Conservation (phyloP, 345 rosid genomes). For the Geranium brycei region DNA sequence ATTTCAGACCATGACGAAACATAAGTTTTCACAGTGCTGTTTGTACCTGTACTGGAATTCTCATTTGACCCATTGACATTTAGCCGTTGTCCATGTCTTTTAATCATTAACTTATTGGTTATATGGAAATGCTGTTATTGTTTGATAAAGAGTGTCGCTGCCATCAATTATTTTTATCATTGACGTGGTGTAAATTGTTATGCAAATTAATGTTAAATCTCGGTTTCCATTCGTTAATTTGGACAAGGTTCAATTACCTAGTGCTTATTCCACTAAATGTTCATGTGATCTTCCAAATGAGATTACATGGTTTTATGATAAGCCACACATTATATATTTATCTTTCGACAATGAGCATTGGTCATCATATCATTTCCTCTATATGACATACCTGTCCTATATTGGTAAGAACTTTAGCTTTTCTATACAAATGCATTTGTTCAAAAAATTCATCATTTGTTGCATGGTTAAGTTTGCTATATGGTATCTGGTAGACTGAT, state of each 20-base stretch:
- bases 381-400: not conserved
- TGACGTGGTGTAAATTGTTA: too few species aligned
- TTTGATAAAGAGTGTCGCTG: too few species aligned
- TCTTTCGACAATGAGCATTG: not conserved
- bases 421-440: not conserved
- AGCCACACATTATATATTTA: too few species aligned
- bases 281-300: not conserved
- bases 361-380: not conserved
- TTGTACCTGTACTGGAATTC: slow-evolving; percentile 1
- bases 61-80: not conserved
- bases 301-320: not conserved
- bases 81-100: too few species aligned
- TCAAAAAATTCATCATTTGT: not conserved
- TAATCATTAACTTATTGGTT: too few species aligned
- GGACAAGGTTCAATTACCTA: not conserved
- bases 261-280: not conserved
- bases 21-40: not conserved
- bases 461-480: not conserved
- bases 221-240: too few species aligned
- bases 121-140: too few species aligned
- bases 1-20: too few species aligned
- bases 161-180: too few species aligned
- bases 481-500: not conserved
- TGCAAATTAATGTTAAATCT: too few species aligned
- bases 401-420: not conserved